Base-by-base conservation (phyloP, 164 flowering plant genomes). In the Vitis amurensis region DNA sequence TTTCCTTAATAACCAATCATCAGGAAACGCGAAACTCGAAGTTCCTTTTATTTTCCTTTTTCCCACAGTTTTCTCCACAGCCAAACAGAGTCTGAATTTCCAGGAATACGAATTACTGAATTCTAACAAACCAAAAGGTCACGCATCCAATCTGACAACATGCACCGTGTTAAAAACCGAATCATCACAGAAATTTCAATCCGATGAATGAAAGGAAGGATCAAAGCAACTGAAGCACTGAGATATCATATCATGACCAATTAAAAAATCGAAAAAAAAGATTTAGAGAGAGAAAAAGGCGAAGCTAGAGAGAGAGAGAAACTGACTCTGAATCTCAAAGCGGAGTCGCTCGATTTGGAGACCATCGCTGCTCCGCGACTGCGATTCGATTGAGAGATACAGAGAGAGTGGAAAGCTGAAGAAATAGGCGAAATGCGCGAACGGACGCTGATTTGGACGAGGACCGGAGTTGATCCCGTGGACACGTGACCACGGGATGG, bases 331-430 rank as follows among this genome's bases (percentile, higher is more conserved):
- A 64, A 49, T 31, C 69, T 71, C 9, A 74, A 17, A 52, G 70
- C 67, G 50, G 78, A 74, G 61, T 74, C 80, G 74, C 66, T 63
- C 8, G 78, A 68, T 59, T 69, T 80, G 67, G 78, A 77, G 55
- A 71, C 76, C 83, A 80, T 77, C 13, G 69, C 53, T 70, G 66
- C 50, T 47, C 50, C 52, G 66, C 67, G 61, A 60, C 67, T 50
- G 68, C 62, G 61, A 55, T 58, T 52, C 64, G 48, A 50, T 23
- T 14, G 64, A 57, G 30, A 64, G 48, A 17, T n/a, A 62, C 19
- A 11, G 55, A 56, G 71, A 50, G 47, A 63, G 17, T 16, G 48
- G 37, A n/a, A 9, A 19, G 53, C 52, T 65, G 31, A 69, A 64
- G 8, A 51, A 29, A 27, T 37, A 70, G 11, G 49, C 37, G 12